Evolutionary conservation across 2,329 filamentous ascomycete species (phyloP), one percentile per base, ranked within the genome.

Genomic region (Fusarium secorum): DNA sequence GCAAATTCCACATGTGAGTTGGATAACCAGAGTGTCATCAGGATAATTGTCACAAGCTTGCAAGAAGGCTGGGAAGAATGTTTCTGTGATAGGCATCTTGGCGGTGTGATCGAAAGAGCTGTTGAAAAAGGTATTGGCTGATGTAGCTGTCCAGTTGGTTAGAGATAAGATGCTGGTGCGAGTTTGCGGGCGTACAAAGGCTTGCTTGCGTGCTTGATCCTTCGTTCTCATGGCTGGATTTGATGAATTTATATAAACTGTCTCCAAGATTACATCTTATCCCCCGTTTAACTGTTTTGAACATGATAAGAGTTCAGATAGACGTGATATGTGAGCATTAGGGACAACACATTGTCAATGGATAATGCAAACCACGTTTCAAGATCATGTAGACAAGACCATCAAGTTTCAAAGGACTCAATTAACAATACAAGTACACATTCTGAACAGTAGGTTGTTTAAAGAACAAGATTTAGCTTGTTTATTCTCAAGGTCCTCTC

Each of bases 371-470:
- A 11, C 14, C 5, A 41, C 17, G n/a, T 10, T 32, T 9, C 44
- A 48, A n/a, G 44, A 32, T 17, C 5, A 30, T 7, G 3, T 17
- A 22, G 20, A 13, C 10, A 17, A 14, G 14, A 11, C 42, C 18
- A 45, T 3, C 20, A 30, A 48, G 20, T n/a, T 30, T 14, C 26
- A n/a, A 30, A 11, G 26, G 14, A n/a, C 44, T 22, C 14, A 6
- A 15, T 32, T 2, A 7, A 22, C 14, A 11, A 48, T 17, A 4
- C 4, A 5, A 32, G 26, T 22, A 48, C 26, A 48, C 4, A 17
- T 3, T 2, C 14, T 48, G 44, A 48, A 32, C 44, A 48, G 1
- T 20, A 5, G 4, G 0, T 0, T 0, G 9, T 0, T 15, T 4
- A 22, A 20, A 17, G 26, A 48, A 48, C 44, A 30, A 22, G 4